These are phyloP conservation scores for Cruciata laevipes DNA, from an alignment of 257 asterid species.

Conservation along the genomic window DNA sequence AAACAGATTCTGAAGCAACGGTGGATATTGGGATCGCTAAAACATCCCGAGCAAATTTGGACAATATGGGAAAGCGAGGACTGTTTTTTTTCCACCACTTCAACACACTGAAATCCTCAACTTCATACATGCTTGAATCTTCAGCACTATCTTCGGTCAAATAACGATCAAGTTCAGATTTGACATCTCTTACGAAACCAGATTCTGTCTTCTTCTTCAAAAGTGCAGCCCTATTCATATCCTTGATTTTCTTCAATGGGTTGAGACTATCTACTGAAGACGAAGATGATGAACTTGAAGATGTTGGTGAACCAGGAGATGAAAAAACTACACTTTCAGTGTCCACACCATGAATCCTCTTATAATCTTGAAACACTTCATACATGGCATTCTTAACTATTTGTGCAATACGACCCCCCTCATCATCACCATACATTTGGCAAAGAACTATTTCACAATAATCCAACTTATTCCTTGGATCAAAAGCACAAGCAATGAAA, in stretches of 20 bases:
- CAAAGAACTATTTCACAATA: too few species aligned
- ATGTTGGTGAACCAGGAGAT: background rate
- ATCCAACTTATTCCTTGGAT: background rate
- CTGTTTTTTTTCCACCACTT: background rate
- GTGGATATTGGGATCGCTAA: conserved; percentile 1
- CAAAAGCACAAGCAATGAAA: background rate
- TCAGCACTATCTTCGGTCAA: background rate
- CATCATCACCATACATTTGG: too few species aligned
- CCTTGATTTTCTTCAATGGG: background rate
- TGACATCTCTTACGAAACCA: background rate
- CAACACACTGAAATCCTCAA: background rate
- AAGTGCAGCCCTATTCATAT: too few species aligned
- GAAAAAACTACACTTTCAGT: background rate
- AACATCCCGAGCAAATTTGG: background rate
- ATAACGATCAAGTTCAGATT: background rate
- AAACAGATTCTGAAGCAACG: conserved; percentile 2
- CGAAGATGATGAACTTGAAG: background rate
- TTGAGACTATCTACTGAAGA: background rate
- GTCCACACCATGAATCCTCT: too few species aligned
- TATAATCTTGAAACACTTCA: too few species aligned
- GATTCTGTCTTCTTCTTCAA: background rate
- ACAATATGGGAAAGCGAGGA: background rate
- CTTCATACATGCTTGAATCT: background rate
- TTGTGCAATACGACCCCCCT: too few species aligned
- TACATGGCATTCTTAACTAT: too few species aligned